Evolutionary conservation across 2,329 filamentous ascomycete species (phyloP).

Genomic region (Sordariomycetes sp.): DNA sequence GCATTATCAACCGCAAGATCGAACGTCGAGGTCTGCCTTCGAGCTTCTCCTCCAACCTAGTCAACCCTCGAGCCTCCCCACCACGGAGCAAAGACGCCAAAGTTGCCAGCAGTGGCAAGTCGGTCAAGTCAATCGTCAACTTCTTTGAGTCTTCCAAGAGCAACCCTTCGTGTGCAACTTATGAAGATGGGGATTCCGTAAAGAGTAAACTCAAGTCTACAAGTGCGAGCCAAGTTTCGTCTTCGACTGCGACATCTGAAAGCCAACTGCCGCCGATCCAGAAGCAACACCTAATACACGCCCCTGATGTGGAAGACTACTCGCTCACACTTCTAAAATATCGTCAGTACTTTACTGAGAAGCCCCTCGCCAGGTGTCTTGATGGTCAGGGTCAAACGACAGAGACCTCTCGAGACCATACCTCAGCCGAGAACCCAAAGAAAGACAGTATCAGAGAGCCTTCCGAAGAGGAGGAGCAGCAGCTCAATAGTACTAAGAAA

Average conservation of each 20-base stretch:
- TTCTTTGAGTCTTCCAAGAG: constrained; percentile 5
- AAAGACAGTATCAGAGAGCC: too few species aligned
- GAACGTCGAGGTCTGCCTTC: constrained; percentile 12
- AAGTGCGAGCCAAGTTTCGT: background rate
- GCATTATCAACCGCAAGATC: constrained; percentile 8
- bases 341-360: constrained; percentile 18
- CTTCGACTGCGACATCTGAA: background rate
- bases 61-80: constrained; percentile 9
- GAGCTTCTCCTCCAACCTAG: constrained; percentile 19
- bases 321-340: constrained; percentile 22
- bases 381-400: constrained; percentile 8
- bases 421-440: too few species aligned
- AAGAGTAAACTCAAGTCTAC: background rate
- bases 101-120: background rate
- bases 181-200: background rate
- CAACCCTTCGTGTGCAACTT: background rate
- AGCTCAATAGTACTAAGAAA: too few species aligned
- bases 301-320: constrained; percentile 16
- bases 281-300: constrained; percentile 1
- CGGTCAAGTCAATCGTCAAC: background rate
- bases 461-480: too few species aligned
- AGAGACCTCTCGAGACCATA: background rate
- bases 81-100: background rate
- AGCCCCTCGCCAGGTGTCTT: constrained; percentile 19
- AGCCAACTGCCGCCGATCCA: background rate